Evolutionary conservation across 768 basidiomycete species (phyloP), one percentile per base, ranked within the genome.

Genomic region (Collybia nuda): DNA sequence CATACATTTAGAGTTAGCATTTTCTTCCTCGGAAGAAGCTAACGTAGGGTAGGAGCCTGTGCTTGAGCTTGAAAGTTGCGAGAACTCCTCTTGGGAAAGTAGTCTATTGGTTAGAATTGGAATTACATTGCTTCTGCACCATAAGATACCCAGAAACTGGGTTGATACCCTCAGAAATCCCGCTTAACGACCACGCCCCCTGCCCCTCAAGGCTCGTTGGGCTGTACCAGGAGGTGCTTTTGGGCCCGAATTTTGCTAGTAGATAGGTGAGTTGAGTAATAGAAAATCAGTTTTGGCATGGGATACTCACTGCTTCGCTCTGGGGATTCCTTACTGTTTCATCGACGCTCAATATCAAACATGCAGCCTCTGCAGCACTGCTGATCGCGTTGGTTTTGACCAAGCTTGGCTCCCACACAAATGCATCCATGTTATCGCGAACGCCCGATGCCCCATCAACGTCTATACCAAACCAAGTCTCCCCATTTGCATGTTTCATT

Each of bases 271-370:
- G 28, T 21, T 51, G 44, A 37, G 35, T 48, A 36, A 15, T 12
- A 42, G 35, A 42, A 45, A 19, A 37, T 5, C 7, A 26, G 24
- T 11, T 32, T 32, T 32, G 32, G 24, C 24, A 26, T 32, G 9
- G 3, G 21, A 24, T 17, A 76, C 88, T 60, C 70, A 95, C 94
- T 61, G 82, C 79, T 80, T 96, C 93, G 63, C 89, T 93, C 66
- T 96, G 93, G 2, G 96, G 96, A 64, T 93, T 96, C 56, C 90
- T 79, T 23, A 98, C 94, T 5, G 97, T 99, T 76, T 99, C 97
- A 62, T 99, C 97, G 2, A 99, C 91, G 56, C 91, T 94, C 50
- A 99, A 72, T 59, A 98, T 93, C 66, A 99, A 68, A 69, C 91
- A 98, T 9, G 97, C 96, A 8, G 97, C 97, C 70, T 99, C 97